A percentile compares a stretch with the other conserved stretches of the same genome.
phyloP scores from a whole-genome alignment of 1,139 yeast genomes.

The Pichia sp. region DNA sequence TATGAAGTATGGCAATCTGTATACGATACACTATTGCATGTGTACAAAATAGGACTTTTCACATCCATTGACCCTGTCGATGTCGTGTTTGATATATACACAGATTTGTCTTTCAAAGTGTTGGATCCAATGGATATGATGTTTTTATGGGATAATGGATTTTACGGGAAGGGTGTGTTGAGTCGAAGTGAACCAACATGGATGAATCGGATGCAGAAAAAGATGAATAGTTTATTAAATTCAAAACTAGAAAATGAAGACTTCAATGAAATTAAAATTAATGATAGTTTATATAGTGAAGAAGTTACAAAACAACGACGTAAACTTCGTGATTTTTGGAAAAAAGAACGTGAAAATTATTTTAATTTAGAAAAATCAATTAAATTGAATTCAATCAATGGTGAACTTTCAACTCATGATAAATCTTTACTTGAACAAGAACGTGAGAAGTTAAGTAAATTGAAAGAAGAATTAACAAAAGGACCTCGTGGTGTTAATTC shows the following conservation, averaged over 20 bases:
- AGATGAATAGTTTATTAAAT: conserved; percentile 27
- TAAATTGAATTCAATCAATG: conserved; percentile 18
- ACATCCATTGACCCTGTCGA: not conserved
- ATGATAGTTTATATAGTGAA: conserved; percentile 43
- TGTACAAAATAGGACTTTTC: conserved; percentile 6
- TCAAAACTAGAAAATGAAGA: conserved; percentile 8
- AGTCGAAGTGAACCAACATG: conserved; percentile 94
- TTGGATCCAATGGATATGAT: conserved; percentile 42
- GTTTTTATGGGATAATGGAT: conserved; percentile 78
- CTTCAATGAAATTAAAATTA: conserved; percentile 1
- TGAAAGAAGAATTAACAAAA: conserved; percentile 21
- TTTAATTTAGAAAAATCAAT: conserved; percentile 25
- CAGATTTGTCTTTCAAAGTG: conserved; percentile 36
- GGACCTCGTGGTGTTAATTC: conserved; percentile 14
- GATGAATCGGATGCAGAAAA: conserved; percentile 57
- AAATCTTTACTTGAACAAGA: conserved; percentile 29
- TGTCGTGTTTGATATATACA: conserved; percentile 10
- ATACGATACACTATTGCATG: conserved; percentile 9
- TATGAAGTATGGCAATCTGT: conserved; percentile 11
- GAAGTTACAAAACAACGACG: conserved; percentile 73
- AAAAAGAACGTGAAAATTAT: conserved; percentile 41
- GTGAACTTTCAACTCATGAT: conserved; percentile 15
- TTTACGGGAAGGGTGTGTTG: conserved; percentile 87
- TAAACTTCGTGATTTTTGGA: conserved; percentile 65
- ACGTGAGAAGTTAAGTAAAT: conserved; percentile 25